A percentile compares a stretch with the other conserved stretches of the same genome.
Evolutionary conservation across 169 alveolate species (phyloP).

Genomic region (Cyclospora cayetanensis): DNA sequence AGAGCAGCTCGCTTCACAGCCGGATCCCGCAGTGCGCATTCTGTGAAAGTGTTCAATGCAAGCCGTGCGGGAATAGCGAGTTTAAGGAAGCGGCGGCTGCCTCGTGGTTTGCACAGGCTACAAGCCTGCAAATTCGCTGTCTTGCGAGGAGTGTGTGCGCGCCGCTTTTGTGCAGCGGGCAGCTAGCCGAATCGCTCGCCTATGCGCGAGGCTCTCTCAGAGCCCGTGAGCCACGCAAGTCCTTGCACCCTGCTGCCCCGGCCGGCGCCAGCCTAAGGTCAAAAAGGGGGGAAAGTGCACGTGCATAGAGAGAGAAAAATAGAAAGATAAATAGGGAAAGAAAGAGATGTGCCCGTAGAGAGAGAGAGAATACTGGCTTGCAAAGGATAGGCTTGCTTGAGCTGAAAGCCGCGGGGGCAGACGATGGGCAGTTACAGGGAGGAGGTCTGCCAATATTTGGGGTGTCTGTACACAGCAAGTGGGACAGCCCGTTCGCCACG

Average conservation of each 20-base stretch:
- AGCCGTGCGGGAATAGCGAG: too few relatives aligned
- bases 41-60: too few relatives aligned
- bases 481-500: conserved; percentile 44
- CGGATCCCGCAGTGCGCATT: too few relatives aligned
- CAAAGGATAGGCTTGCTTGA: too few relatives aligned
- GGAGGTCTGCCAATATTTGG: neutral
- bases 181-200: neutral
- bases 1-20: neutral
- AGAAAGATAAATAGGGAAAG: neutral
- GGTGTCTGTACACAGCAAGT: neutral
- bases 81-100: too few relatives aligned
- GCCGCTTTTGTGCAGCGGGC: conserved; percentile 22
- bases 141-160: too few relatives aligned
- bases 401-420: too few relatives aligned
- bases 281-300: too few relatives aligned
- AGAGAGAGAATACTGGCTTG: too few relatives aligned
- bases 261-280: neutral
- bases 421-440: neutral
- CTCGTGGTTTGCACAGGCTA: too few relatives aligned
- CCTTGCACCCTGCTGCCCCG: neutral
- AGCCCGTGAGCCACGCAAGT: conserved; percentile 9
- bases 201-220: conserved; percentile 16
- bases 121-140: too few relatives aligned
- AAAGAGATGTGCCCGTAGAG: neutral
- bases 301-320: neutral